Conservation (phyloP, 106 monocot genomes). For the Dendrobium officinale region DNA sequence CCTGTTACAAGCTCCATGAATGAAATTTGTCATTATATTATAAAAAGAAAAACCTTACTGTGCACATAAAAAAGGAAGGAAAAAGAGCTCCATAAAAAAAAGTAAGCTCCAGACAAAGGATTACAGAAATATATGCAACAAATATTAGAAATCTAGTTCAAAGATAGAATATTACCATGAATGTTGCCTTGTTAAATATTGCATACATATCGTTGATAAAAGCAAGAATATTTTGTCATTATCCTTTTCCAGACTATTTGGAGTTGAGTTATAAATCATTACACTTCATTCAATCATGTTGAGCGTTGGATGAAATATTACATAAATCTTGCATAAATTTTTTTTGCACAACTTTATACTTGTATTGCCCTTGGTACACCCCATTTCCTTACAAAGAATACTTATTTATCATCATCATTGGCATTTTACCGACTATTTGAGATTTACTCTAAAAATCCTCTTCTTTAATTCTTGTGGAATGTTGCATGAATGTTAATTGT, state of each 20-base stretch:
- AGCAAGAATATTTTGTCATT: not conserved
- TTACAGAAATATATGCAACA: not conserved
- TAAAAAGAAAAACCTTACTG: not conserved
- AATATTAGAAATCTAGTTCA: not conserved
- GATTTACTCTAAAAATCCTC: not conserved
- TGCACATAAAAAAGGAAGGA: not conserved
- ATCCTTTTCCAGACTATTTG: not conserved
- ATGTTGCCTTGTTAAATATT: not conserved
- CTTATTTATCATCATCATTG: not conserved
- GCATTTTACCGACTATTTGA: not conserved
- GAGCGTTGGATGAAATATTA: not conserved
- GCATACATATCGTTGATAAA: not conserved
- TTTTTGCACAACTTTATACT: not conserved
- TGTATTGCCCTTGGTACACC: not conserved
- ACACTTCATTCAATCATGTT: not conserved
- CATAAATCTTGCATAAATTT: not conserved
- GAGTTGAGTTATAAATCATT: not conserved
- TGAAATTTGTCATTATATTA: not conserved
- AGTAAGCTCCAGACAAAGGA: not conserved
- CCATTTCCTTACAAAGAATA: not conserved
- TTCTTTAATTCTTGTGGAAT: not conserved
- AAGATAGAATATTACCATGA: not conserved
- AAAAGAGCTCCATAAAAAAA: not conserved
- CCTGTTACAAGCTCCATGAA: conserved; percentile 27
- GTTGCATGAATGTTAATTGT: not conserved